Evolutionary conservation across 2,329 filamentous ascomycete species (phyloP), one percentile per base, ranked within the genome.

Genomic region (Fusarium sp.): DNA sequence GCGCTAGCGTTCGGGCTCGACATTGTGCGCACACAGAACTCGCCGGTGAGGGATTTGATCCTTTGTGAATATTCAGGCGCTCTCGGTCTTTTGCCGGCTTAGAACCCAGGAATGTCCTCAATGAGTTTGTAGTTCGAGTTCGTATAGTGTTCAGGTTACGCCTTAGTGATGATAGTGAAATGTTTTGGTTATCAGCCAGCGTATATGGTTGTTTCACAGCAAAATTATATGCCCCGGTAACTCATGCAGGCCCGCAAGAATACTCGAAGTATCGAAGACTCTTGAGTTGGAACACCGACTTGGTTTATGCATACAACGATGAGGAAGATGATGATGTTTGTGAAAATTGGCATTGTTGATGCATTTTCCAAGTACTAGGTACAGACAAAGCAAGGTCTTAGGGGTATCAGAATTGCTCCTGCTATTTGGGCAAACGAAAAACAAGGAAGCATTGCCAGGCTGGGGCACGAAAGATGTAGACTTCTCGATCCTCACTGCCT

Each of bases 11-110:
- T 53, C 50, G 66, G 14, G 75, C 78, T 69, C 75, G 77, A 78
- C 83, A 85, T 82, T 73, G 59, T 44, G 18, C 45, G n/a, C 20
- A 24, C 20, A 15, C 6, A 28, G 46, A 28, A 22, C 11, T n/a
- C 24, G 20, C 11, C 18, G 14, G n/a, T 24, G 22, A 31, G 8
- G 5, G 24, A 24, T 17, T 51, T 54, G 42, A 15, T 40, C 33
- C 26, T 34, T 20, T 13, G 15, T 7, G 15, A n/a, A 6, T 6
- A n/a, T 10, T 6, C n/a, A 17, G 34, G 15, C 20, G 17, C 38
- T 33, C 6, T 43, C 18, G 39, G 31, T 34, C 10, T n/a, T 11
- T 26, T 15, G n/a, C 31, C 9, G 6, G 38, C 11, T 20, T 28
- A 28, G 36, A 6, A 20, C 11, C 2, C 15, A 10, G 9, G 20